These are phyloP conservation scores for Bretziella fagacearum DNA, from an alignment of 2,329 filamentous ascomycete species.

Conservation along the genomic window DNA sequence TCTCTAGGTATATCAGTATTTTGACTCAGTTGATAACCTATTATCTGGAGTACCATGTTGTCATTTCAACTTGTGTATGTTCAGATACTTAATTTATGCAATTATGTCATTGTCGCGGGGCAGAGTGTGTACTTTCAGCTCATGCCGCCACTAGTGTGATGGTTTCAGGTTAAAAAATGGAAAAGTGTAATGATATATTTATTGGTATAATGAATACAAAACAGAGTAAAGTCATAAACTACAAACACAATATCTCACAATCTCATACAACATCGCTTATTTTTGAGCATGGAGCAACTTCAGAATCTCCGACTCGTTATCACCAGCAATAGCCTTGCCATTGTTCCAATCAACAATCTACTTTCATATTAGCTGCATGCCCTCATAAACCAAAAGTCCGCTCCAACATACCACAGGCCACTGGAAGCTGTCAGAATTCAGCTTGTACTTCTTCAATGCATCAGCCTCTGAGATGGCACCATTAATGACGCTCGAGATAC, in stretches of 20 bases:
- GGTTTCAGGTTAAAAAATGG: no score
- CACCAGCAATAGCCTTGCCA: slow-evolving; percentile 61
- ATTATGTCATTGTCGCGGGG: no score
- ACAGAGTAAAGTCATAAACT: background rate
- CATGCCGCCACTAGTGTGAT: no score
- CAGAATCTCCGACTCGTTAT: slow-evolving; percentile 76
- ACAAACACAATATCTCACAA: background rate
- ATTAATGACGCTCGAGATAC: slow-evolving; percentile 45
- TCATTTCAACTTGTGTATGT: no score
- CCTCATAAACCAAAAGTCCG: slow-evolving; percentile 15
- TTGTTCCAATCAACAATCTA: slow-evolving; percentile 83
- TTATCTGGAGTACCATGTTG: background rate
- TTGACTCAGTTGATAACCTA: background rate
- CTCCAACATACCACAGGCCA: slow-evolving; percentile 52
- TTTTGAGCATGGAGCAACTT: slow-evolving; percentile 50
- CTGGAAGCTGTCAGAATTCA: slow-evolving; percentile 50
- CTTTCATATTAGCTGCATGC: slow-evolving; percentile 15
- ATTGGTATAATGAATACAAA: background rate
- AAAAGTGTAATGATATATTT: background rate
- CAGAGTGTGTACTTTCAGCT: background rate
- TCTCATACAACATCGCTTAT: background rate
- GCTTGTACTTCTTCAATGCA: slow-evolving; percentile 62
- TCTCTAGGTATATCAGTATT: no score
- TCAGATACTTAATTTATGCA: no score
- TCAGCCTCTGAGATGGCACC: slow-evolving; percentile 60